Base-by-base conservation (phyloP, 1,284 basidiomycete genomes). In the Marasmius sp. region DNA sequence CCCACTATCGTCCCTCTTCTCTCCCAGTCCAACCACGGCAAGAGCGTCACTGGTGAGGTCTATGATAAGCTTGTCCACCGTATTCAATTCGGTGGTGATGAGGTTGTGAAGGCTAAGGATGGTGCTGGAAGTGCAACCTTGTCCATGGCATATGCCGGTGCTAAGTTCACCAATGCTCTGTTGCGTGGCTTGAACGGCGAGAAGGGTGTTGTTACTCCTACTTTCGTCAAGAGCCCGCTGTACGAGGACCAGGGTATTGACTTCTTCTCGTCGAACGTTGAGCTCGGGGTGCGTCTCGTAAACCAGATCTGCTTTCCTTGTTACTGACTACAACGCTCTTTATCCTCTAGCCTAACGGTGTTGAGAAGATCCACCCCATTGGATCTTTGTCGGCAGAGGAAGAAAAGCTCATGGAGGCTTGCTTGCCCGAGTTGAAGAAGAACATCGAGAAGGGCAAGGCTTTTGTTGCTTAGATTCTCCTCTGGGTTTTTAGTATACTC, bases 1-100 rank as follows among this genome's bases (percentile, higher is more conserved):
- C 89, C 95, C 63, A 98, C 96, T 59, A 99, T 99, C 71, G 89
- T 99, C 50, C 97, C 97, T 64, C 85, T 99, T 59, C 91, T 99
- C 69, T 98, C 95, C 38, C 95, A 98, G 80, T 88, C 92, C 27
- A 85, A 88, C 37, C 89, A 92, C 72, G 79, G 88, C 39, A 69
- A 83, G 20, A 74, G 75, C 60, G 64, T 89, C 72, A 74, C 74
- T 70, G 78, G 78, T 50, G 80, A 79, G 11, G 80, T 79, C 6
- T 80, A 86, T 69, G 85, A 87, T 57, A 80, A 82, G 27, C 83
- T 97, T 61, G 82, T 95, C 61, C 83, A 95, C 69, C 90, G 95
- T 68, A 97, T 98, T 74, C 97, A 98, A 79, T 98, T 94, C 72
- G 97, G 97, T 69, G 94, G 94, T 74, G 94, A 95, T 74, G 92